A percentile compares a stretch with the other conserved stretches of the same genome.
These are phyloP conservation scores for Pseudovirgaria hyperparasitica DNA, from an alignment of 2,329 filamentous ascomycete genomes.

Conservation along the genomic window DNA sequence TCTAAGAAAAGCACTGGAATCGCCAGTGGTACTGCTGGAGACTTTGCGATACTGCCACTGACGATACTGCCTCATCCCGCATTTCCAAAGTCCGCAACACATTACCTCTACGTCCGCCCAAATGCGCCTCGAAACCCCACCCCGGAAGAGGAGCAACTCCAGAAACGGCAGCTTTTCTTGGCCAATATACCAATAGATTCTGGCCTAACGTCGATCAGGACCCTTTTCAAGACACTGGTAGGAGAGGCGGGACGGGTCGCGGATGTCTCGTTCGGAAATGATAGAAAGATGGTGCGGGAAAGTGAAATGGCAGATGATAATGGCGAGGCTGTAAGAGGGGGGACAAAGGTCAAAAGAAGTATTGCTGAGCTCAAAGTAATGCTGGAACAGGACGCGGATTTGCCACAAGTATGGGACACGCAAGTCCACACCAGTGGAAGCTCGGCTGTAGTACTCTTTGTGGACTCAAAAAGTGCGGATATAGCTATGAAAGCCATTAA, in stretches of 20 bases:
- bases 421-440: conserved; percentile 60
- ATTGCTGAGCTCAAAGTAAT: conserved; percentile 25
- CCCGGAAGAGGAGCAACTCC: conserved; percentile 52
- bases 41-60: too few species aligned
- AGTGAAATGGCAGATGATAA: conserved; percentile 21
- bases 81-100: conserved; percentile 49
- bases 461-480: conserved; percentile 68
- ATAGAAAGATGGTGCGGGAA: conserved; percentile 16
- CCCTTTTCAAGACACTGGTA: conserved; percentile 61
- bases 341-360: conserved; percentile 47
- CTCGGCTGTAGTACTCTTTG: conserved; percentile 70
- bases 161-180: conserved; percentile 67
- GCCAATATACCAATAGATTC: conserved; percentile 81
- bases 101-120: conserved; percentile 77
- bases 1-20: too few species aligned
- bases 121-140: conserved; percentile 57
- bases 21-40: too few species aligned
- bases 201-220: conserved; percentile 62
- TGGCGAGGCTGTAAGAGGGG: conserved; percentile 20
- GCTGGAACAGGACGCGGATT: conserved; percentile 44
- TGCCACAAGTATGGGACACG: conserved; percentile 65
- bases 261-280: conserved; percentile 55
- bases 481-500: conserved; percentile 65
- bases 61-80: too few species aligned
- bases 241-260: conserved; percentile 72